Evolutionary conservation across 768 basidiomycete genomes (phyloP), one percentile per base, ranked within the genome.

Genomic region (Boletus vermiculosoides): DNA sequence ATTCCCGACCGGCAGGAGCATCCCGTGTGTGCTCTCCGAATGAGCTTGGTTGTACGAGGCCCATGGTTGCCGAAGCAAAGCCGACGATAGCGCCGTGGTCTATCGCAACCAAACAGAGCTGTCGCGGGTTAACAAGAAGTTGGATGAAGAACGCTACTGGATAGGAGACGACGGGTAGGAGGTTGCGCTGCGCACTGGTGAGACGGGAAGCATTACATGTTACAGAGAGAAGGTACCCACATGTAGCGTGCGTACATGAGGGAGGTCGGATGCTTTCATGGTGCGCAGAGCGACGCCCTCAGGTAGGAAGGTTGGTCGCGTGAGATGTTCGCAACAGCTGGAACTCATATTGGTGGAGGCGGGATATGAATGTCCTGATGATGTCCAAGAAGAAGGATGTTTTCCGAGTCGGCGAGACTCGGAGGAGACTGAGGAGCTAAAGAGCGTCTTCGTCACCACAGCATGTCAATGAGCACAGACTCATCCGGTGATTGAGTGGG

Each of bases 111-210:
- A 73, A 23, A 54, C 71, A 73, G 25, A 73, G 68, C 16, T 62
- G 72, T 41, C 56, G 56, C 1, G 70, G 58, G 11, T 72, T 66
- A 8, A 73, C 50, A 10, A 73, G 63, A 20, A 71, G 68, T 36
- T 71, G 71, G 23, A 73, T 40, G 46, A 73, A 71, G 52, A 71
- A 71, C n/a, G 72, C 53, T 2, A 54, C 18, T 11, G 71, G 71
- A 50, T 71, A 71, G 48, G 66, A 56, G 47, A 63, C 54, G 47
- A 63, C 54, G 12, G 71, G 66, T 10, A 71, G 58, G 36, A 71
- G 64, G 33, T 45, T 59, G 31, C 56, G 63, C 71, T 71, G 42
- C 3, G 22, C 25, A 3, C 15, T 28, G 16, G 54, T 59, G 18
- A 67, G 59, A 49, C 36, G 20, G 40, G 49, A 33, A 16, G 20